Evolutionary conservation across 2,329 filamentous ascomycete genomes (phyloP), one percentile per base, ranked within the genome.

Genomic region (Cladosporium halotolerans): DNA sequence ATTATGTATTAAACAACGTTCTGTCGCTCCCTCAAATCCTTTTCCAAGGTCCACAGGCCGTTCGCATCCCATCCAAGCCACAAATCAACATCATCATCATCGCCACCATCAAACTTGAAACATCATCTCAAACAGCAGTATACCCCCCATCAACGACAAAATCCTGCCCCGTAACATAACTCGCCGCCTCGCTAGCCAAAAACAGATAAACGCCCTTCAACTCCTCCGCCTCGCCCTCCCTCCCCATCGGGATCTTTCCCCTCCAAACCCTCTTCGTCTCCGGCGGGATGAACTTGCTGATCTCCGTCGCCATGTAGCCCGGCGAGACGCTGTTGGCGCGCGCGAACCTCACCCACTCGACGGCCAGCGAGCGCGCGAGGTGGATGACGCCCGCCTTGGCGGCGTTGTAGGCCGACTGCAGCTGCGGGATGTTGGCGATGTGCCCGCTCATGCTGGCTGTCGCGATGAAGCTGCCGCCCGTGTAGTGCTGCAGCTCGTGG

Each of bases 171-270:
- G 88, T 95, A 14, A 85, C 89, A 72, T 89, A 95, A 51, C 83
- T 87, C n/a, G 85, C 81, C 3, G 88, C 88, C 70, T 95, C 88
- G 11, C 84, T 88, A 14, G 87, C 86, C 53, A 95, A 76, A 70
- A 90, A 93, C 45, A 95, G 72, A 68, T 87, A 95, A 14, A 85
- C 85, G 16, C 88, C 89, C 74, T 92, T 91, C 62, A 95, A 76
- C 74, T 95, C 89, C 56, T 82, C 79, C 2, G 81, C 75, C 59
- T 83, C 76, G 9, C 85, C 89, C 66, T 90, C 85, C 59, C 89
- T 80, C 45, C 82, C 86, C 83, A 93, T 86, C 9, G 87, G 87
- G 39, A 85, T 91, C 78, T 87, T 91, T 64, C 83, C 81, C 66
- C 81, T 83, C 85, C 88, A 91, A 55, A 86, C 76, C 42, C 79